Conservation (phyloP, 352 stramenopile genomes). For the Pythium plurisporium region DNA sequence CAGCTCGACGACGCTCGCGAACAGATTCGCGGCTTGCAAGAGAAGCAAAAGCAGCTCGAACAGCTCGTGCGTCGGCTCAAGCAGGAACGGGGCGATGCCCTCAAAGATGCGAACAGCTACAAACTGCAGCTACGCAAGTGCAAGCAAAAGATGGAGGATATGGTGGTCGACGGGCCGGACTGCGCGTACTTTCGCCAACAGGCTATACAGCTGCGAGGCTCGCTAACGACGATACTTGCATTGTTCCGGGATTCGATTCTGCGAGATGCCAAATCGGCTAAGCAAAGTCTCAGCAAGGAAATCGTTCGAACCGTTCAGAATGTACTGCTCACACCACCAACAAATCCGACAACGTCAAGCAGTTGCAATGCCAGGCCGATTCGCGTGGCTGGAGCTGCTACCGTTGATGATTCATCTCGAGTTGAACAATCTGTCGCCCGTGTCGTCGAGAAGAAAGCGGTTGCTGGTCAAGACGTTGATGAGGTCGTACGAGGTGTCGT, state of each 20-base stretch:
- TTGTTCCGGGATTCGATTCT: slow-evolving; percentile 45
- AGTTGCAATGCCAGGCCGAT: background rate
- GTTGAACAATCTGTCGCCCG: slow-evolving; percentile 1
- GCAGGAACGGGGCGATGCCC: slow-evolving; percentile 39
- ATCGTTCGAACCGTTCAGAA: slow-evolving; percentile 18
- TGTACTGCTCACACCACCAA: background rate
- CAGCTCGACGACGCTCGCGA: slow-evolving; percentile 20
- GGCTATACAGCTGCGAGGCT: slow-evolving; percentile 29
- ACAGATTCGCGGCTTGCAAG: slow-evolving; percentile 25
- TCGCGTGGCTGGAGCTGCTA: background rate
- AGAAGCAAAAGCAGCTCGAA: slow-evolving; percentile 38
- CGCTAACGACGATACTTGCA: slow-evolving; percentile 35
- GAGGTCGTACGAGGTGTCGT: slow-evolving; percentile 47
- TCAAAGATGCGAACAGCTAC: slow-evolving; percentile 55
- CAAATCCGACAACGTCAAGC: background rate
- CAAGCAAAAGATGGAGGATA: slow-evolving; percentile 32
- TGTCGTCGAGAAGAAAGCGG: slow-evolving; percentile 18
- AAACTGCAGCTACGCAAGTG: slow-evolving; percentile 48
- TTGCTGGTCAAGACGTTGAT: slow-evolving; percentile 32
- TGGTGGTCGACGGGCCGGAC: slow-evolving; percentile 28
- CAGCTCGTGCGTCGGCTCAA: slow-evolving; percentile 43
- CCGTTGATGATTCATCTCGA: background rate
- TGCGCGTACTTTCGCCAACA: slow-evolving; percentile 44
- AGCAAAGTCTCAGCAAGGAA: slow-evolving; percentile 59
- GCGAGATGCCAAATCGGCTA: slow-evolving; percentile 52